These are phyloP conservation scores for Annulohypoxylon bovei DNA, from an alignment of 495 filamentous ascomycete species.

Conservation along the genomic window DNA sequence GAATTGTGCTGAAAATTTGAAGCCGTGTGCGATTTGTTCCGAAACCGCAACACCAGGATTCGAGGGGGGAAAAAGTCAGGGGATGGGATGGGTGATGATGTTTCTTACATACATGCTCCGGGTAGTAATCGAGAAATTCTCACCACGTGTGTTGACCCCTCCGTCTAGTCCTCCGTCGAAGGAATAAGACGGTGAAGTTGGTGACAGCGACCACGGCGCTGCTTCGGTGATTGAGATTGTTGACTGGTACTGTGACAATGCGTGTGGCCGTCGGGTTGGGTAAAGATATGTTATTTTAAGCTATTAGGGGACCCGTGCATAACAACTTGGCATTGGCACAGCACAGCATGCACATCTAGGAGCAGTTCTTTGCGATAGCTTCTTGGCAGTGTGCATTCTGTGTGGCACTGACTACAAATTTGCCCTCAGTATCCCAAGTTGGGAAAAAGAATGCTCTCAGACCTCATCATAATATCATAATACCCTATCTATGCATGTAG, in stretches of 20 bases:
- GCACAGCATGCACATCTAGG: constrained; percentile 31
- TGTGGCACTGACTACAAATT: constrained; percentile 6
- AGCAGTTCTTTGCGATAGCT: constrained; percentile 25
- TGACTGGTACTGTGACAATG: constrained; percentile 32
- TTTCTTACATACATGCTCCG: not conserved
- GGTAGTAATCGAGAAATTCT: constrained; percentile 8
- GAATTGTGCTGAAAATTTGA: not conserved
- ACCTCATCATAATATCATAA: constrained; percentile 25
- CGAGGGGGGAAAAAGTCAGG: constrained; percentile 10
- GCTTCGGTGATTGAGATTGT: constrained; percentile 34
- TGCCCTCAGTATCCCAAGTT: not conserved
- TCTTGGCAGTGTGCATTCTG: constrained; percentile 27
- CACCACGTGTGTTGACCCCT: constrained; percentile 7
- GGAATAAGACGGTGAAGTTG: constrained; percentile 28
- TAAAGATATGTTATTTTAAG: constrained; percentile 37
- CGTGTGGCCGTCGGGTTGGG: constrained; percentile 23
- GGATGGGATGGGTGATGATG: constrained; percentile 2
- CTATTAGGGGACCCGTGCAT: constrained; percentile 23
- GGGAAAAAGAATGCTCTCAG: constrained; percentile 28
- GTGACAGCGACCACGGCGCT: constrained; percentile 31
- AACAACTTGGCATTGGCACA: constrained; percentile 28
- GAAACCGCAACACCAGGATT: constrained; percentile 6
- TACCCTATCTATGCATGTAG: not conserved
- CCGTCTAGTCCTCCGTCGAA: constrained; percentile 13
- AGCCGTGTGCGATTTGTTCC: not conserved